phyloP scores from a whole-genome alignment of 1,284 basidiomycete genomes.

The Papiliotrema nemorosa region DNA sequence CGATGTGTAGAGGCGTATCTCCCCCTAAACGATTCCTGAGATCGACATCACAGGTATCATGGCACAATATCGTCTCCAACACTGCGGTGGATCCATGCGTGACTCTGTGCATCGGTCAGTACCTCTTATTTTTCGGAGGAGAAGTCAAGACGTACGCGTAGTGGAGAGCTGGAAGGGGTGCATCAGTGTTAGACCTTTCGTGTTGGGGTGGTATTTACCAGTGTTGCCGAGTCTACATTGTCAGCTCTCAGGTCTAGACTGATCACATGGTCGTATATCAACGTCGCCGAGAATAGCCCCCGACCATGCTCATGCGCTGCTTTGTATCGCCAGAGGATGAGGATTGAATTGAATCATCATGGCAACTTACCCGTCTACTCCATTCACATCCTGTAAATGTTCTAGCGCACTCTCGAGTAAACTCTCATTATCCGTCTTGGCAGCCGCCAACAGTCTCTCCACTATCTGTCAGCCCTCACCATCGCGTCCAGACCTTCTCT shows the following conservation, averaged over 20 bases:
- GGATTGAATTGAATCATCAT: too few relatives aligned
- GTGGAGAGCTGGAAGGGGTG: constrained; percentile 60
- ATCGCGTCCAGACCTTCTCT: too few relatives aligned
- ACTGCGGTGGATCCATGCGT: constrained; percentile 59
- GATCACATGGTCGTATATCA: too few relatives aligned
- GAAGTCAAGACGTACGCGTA: constrained; percentile 69
- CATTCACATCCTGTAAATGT: constrained; percentile 66
- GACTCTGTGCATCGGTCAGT: constrained; percentile 26
- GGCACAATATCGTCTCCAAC: constrained; percentile 67
- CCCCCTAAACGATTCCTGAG: constrained; percentile 67
- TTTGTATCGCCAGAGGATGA: too few relatives aligned
- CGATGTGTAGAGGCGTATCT: constrained; percentile 79
- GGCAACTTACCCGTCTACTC: constrained; percentile 66
- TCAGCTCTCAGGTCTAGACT: neutral
- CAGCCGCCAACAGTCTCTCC: constrained; percentile 69
- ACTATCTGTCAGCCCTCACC: constrained; percentile 52
- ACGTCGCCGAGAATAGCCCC: neutral
- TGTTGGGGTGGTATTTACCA: constrained; percentile 47
- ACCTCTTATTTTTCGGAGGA: neutral
- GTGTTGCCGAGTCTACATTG: constrained; percentile 65
- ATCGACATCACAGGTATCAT: constrained; percentile 80
- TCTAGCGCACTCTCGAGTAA: constrained; percentile 61
- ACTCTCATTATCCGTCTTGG: constrained; percentile 70
- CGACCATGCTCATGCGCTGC: neutral
- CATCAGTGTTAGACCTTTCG: neutral